Base-by-base conservation (phyloP, 352 stramenopile species). In the Globisporangium canariense region DNA sequence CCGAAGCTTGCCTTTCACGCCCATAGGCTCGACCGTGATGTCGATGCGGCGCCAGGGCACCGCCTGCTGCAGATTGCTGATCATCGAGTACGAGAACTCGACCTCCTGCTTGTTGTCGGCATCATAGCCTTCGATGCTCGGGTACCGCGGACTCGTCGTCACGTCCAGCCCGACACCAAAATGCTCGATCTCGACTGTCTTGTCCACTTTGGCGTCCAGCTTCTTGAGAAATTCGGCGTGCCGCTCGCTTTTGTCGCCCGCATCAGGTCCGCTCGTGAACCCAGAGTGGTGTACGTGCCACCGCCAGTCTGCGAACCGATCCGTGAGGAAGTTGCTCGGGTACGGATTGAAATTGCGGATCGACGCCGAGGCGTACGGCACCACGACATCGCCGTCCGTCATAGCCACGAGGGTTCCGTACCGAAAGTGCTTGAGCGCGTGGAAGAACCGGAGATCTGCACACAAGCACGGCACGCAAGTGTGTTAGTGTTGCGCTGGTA, bases 61-160 rank as follows among this genome's bases (percentile, higher is more conserved):
- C 7, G 77, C 68, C 0, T 74, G 62, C 56, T 90, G 81, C 53
- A 88, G 66, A 45, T 56, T 70, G n/a, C 67, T 68, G 30, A 93
- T 73, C 71, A 93, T 83, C 14, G 80, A 75, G 32, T 79, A 79
- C 14, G 75, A 75, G 62, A 90, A 91, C 58, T 89, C 80, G 4
- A 93, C 82, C 65, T 93, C 82, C n/a, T 82, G 81, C 52, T 90
- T 91, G 64, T 91, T 88, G 67, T 89, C 79, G 28, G 77, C 79
- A 65, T 86, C 77, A 64, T 84, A 90, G 36, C 74, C 71, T 28
- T 86, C 75, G 50, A 89, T 75, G 46, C 83, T 91, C 7, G 74
- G 67, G 64, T 75, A 83, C 11, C 81, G 71, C 34, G 45, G 28
- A 34, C 30, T 38, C 53, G 43, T 16, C 7, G 52, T 49, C 8